Evolutionary conservation across 2,329 filamentous ascomycete species (phyloP), one percentile per base, ranked within the genome.

Genomic region (Calonectria hawksworthii): DNA sequence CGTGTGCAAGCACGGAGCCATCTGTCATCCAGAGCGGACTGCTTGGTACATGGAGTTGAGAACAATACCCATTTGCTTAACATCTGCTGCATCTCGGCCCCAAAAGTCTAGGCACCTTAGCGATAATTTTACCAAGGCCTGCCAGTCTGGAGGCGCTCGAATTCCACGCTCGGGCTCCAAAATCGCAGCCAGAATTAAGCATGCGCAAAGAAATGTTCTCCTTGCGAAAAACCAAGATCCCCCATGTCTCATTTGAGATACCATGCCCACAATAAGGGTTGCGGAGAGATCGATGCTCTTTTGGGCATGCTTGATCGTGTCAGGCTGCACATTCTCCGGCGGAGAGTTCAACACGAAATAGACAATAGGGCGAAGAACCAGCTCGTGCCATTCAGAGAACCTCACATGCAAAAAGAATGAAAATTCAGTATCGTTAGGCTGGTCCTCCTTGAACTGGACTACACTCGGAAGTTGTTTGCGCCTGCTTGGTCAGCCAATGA

Each of bases 351-450:
- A 36, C 10, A 72, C 64, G 59, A 70, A 70, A 28, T 76, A 76
- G 7, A 76, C 38, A 44, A 76, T 70, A 2, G 74, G 74, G 7
- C 74, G 65, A 8, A 74, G 63, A 2, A 73, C 69, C 4, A 74
- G 67, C 28, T 76, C 74, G 4, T 73, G 68, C 74, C 74, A 76
- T 11, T 74, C 66, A 11, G 50, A 64, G 13, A 73, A 65, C 9
- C 74, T 67, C 8, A 69, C 74, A n/a, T 68, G 65, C 5, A 76
- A 50, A 21, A 70, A 70, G 36, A 59, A 52, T 4, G 72, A 66
- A 30, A 76, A 71, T n/a, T 76, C 74, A 14, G 65, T 70, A 23
- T 74, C 65, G 4, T 41, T 50, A 2, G 51, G 41, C 6, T 66
- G 50, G 23, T 72, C 65, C 5, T 64, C 61, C 2, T 68, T 30